Percentiles rank a stretch among this genome's conserved stretches.
Conservation (phyloP, 768 basidiomycete genomes). For the Tylopilus plumbeoviolaceoides region DNA sequence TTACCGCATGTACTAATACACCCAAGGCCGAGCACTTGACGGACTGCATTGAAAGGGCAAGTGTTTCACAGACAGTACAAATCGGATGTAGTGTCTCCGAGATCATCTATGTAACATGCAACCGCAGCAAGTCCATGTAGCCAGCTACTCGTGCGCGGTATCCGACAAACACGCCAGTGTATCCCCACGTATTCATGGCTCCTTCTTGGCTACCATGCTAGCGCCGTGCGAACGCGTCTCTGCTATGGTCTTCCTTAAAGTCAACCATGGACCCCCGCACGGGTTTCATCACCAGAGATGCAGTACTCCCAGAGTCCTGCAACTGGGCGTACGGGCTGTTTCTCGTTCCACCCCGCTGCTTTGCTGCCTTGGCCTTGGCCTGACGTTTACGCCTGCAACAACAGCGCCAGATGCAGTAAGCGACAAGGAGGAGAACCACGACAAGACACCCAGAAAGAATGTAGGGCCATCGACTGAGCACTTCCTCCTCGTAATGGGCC, state of each 20-base stretch:
- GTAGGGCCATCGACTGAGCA: constrained; percentile 71
- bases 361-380: constrained; percentile 20
- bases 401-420: constrained; percentile 56
- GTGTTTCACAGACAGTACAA: constrained; percentile 1
- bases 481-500: constrained; percentile 56
- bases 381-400: constrained; percentile 45
- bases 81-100: not conserved
- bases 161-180: constrained; percentile 5
- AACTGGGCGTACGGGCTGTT: constrained; percentile 23
- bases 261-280: constrained; percentile 19
- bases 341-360: constrained; percentile 9
- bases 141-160: constrained; percentile 28
- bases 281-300: constrained; percentile 29
- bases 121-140: constrained; percentile 25
- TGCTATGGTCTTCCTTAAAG: constrained; percentile 14
- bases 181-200: not conserved
- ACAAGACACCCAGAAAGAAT: constrained; percentile 60
- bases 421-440: constrained; percentile 42
- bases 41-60: no score
- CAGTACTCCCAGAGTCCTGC: constrained; percentile 25
- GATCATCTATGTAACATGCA: not conserved
- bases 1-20: not conserved
- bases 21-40: not conserved
- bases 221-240: constrained; percentile 16
- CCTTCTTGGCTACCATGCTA: not conserved